These are phyloP conservation scores for Metarhizium rileyi DNA, from an alignment of 2,329 filamentous ascomycete species.

Conservation along the genomic window DNA sequence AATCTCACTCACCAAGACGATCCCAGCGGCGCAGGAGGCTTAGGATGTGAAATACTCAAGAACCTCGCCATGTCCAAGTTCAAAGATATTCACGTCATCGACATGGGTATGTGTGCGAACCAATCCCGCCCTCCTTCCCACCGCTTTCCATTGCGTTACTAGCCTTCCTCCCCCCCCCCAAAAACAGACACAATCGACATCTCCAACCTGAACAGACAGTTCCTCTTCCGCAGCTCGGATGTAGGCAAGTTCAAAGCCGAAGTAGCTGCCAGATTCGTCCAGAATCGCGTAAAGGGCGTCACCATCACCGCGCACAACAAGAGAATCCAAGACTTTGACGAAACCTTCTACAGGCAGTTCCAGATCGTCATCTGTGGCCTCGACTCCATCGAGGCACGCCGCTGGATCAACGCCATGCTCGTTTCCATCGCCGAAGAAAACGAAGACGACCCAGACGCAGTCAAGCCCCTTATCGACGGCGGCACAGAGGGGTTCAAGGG, in stretches of 20 bases:
- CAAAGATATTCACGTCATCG: conserved; percentile 95
- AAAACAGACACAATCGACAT: conserved; percentile 86
- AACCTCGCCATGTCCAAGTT: conserved; percentile 92
- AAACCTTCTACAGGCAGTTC: conserved; percentile 95
- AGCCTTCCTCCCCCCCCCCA: not conserved
- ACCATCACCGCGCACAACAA: conserved; percentile 90
- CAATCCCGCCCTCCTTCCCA: not conserved
- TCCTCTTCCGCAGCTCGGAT: conserved; percentile 84
- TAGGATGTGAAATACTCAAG: conserved; percentile 95
- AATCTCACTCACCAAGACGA: not conserved
- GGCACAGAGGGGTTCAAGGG: conserved; percentile 98
- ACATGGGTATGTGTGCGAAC: conserved; percentile 71
- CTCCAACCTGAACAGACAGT: conserved; percentile 94
- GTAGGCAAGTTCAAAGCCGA: conserved; percentile 92
- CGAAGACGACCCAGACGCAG: conserved; percentile 61
- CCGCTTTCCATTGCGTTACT: not conserved
- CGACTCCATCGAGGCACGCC: conserved; percentile 93
- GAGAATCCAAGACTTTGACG: conserved; percentile 93
- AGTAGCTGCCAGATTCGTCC: conserved; percentile 84
- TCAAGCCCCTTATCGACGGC: conserved; percentile 93
- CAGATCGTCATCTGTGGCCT: conserved; percentile 87
- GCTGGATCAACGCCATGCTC: conserved; percentile 95
- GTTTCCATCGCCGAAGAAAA: conserved; percentile 75
- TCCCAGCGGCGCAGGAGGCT: conserved; percentile 74
- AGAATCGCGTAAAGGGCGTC: conserved; percentile 80